Conservation (phyloP, 495 filamentous ascomycete genomes). For the Cercophora newfieldiana region DNA sequence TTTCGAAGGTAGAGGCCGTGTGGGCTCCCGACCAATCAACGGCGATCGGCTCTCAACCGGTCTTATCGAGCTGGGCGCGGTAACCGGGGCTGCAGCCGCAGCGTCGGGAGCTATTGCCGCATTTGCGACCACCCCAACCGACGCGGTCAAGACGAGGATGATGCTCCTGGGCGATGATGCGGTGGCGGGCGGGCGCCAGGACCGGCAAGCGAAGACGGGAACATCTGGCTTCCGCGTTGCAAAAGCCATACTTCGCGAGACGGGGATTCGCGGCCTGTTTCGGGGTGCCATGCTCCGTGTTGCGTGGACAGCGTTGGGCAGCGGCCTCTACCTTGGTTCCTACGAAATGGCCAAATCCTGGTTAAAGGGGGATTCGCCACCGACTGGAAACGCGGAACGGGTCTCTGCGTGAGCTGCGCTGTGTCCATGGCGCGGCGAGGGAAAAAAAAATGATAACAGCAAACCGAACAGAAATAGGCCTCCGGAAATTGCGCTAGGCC, state of each 20-base stretch:
- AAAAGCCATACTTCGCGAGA: slow-evolving; percentile 58
- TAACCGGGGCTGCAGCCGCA: slow-evolving; percentile 71
- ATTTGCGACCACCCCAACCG: slow-evolving; percentile 74
- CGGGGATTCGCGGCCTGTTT: slow-evolving; percentile 73
- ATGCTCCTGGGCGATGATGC: slow-evolving; percentile 57
- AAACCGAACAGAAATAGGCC: neutral
- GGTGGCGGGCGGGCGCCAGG: slow-evolving; percentile 21
- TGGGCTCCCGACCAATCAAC: slow-evolving; percentile 11
- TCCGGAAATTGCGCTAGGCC: neutral
- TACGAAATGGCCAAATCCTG: slow-evolving; percentile 79
- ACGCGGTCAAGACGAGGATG: slow-evolving; percentile 81
- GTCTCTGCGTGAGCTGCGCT: neutral
- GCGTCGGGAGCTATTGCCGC: slow-evolving; percentile 69
- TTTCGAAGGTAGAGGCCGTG: slow-evolving; percentile 18
- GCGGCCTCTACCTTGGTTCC: slow-evolving; percentile 80
- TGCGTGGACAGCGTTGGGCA: slow-evolving; percentile 78
- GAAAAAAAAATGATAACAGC: neutral
- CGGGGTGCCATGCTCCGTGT: slow-evolving; percentile 71
- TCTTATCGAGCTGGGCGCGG: slow-evolving; percentile 60
- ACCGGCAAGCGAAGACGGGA: slow-evolving; percentile 16
- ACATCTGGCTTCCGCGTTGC: slow-evolving; percentile 56
- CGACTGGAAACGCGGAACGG: neutral
- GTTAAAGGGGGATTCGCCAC: slow-evolving; percentile 43
- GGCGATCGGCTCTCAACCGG: slow-evolving; percentile 11
- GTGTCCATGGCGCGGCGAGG: neutral